Base-by-base conservation (phyloP, 164 flowering plant genomes). In the Berberis vulgaris region DNA sequence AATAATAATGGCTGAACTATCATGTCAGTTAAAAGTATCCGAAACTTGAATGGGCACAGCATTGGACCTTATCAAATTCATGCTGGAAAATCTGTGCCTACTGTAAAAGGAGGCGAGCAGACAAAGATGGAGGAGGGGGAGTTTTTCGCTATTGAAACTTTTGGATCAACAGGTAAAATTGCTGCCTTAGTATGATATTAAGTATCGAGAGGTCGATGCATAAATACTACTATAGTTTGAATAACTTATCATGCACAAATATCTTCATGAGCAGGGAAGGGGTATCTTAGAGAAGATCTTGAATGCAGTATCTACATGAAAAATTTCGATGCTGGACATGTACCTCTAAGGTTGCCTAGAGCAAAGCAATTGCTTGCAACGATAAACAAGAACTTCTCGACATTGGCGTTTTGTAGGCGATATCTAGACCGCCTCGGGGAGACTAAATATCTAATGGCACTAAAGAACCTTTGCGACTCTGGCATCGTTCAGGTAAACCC, bases 121-220 rank as follows among this genome's bases (percentile, higher is more conserved):
- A 94, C 96, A 52, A 94, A 94, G 77, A 94, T 94, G 98, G 98
- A 94, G 75, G 98, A 94, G 83, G 98, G 99, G 59, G 99, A 94
- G 84, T 87, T 87, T 74, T 94, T 76, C 72, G 99, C 99, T 5
- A 94, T 94, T 50, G 99, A 94, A 26, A 26, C 26, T 26, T 26
- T 94, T 74, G 99, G 75, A 57, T 94, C 99, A 43, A 94, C 99
- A 67, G 99, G 99, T 88, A 69, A 66, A 52, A 9, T 13, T 43
- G 8, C 6, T 43, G 2, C 13, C 7, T 44, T 53, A 40, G 11
- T 8, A 1, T 12, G 41, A 8, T 2, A 10, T 61, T 11, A 11
- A 46, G 49, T 5, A 5, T 46, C 6, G 49, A 8, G 49, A 46
- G 5, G 8, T 5, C 49, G 1, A 5, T 46, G 49, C 49, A 46